Evolutionary conservation across 129 eudicot genomes (phyloP), one percentile per base, ranked within the genome.

Genomic region (Chrysanthemum makinoi): DNA sequence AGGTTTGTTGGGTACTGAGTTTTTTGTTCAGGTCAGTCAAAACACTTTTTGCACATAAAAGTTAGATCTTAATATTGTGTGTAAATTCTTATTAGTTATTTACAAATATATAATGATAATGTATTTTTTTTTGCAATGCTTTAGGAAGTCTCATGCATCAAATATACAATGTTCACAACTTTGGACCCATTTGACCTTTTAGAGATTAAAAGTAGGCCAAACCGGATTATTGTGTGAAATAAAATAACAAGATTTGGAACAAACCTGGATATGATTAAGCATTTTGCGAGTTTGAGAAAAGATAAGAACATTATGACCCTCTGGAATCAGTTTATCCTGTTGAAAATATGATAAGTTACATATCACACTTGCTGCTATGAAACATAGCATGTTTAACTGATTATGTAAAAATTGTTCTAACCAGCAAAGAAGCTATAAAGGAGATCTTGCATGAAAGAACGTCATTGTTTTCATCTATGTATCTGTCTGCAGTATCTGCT

Each of bases 231-330:
- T 5, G 44, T 39, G 46, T 1, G 46, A 39, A 39, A 39, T 1
- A 52, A 15, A 5, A 52, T 5, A 14, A 52, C 57, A 30, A 17
- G 44, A 5, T 4, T 28, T 49, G 20, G 49, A 68, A 69, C 73
- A 62, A 44, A 89, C 98, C 95, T 94, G 93, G 76, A 95, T 86
- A 17, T 80, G 85, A 84, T 95, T 78, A 52, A 95, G 95, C 99
- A 95, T 95, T 78, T 95, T 95, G 71, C 97, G 93, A 14, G 97
- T 87, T 60, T 95, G 99, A 14, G 99, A 95, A 77, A 95, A 95
- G 72, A 95, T 95, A 56, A 95, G 97, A 78, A 95, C 96, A 46
- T 77, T 82, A 72, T 95, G 99, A 48, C 97, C 97, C 68, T 71
- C 79, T 3, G 96, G 96, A 73, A 90, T 78, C 77, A 95, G 72